Evolutionary conservation across 2,329 filamentous ascomycete species (phyloP).

Genomic region (Nemania diffusa): DNA sequence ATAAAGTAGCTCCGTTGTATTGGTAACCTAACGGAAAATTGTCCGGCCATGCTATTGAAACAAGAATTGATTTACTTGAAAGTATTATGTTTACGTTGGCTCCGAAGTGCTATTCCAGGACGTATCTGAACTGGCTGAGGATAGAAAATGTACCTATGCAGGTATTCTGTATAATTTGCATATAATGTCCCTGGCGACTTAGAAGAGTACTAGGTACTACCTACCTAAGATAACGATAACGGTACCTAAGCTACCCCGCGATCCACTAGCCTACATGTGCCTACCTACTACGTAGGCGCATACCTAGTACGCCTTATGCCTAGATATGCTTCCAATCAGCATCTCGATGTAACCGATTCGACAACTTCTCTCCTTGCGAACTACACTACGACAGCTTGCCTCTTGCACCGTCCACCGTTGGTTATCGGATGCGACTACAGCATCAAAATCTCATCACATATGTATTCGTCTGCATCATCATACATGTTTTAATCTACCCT

Average conservation of each 20-base stretch:
- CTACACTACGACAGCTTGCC: background rate
- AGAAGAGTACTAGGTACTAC: too few relatives aligned
- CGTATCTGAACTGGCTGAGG: too few relatives aligned
- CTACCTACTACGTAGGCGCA: background rate
- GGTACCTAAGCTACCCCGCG: conserved; percentile 19
- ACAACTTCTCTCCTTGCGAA: background rate
- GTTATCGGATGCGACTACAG: background rate
- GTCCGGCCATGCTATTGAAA: too few relatives aligned
- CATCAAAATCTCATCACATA: background rate
- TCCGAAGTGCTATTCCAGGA: too few relatives aligned
- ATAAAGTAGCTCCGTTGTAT: too few relatives aligned
- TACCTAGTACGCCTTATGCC: background rate
- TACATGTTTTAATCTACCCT: background rate
- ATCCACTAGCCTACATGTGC: conserved; percentile 4
- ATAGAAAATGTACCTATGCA: too few relatives aligned
- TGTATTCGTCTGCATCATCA: background rate
- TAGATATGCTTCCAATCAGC: background rate
- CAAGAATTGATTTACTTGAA: too few relatives aligned
- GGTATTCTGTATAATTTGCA: too few relatives aligned
- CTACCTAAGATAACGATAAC: conserved; percentile 5
- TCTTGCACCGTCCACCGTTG: background rate
- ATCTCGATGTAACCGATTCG: background rate
- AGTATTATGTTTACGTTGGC: too few relatives aligned
- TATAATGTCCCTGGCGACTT: too few relatives aligned
- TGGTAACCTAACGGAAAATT: too few relatives aligned